Evolutionary conservation across 2,329 filamentous ascomycete genomes (phyloP).

Genomic region (Eutypa lata): DNA sequence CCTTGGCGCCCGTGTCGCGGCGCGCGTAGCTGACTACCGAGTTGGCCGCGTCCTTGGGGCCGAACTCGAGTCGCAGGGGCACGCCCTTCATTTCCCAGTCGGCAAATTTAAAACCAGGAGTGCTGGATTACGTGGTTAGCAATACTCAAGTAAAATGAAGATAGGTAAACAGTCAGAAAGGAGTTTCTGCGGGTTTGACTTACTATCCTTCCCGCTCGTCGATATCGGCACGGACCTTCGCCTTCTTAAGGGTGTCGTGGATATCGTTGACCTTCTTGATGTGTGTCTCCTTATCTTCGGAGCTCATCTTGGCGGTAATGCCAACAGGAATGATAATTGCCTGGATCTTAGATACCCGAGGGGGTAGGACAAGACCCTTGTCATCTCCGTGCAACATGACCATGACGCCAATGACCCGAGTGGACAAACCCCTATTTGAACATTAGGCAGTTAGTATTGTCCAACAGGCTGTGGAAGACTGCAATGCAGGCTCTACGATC

Average conservation of each 20-base stretch:
- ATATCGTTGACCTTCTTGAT: constrained; percentile 74
- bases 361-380: constrained; percentile 90
- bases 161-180: too few species aligned
- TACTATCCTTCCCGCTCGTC: constrained; percentile 83
- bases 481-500: not conserved
- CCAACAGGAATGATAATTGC: constrained; percentile 88
- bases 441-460: not conserved
- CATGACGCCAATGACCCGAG: constrained; percentile 97
- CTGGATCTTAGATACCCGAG: constrained; percentile 83
- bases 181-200: constrained; percentile 16
- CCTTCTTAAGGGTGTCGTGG: constrained; percentile 64
- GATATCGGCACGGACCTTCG: constrained; percentile 72
- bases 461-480: not conserved
- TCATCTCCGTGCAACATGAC: constrained; percentile 97
- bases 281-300: constrained; percentile 75
- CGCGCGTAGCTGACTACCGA: constrained; percentile 81
- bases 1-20: constrained; percentile 83
- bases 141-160: too few species aligned
- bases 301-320: constrained; percentile 80
- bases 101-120: constrained; percentile 97
- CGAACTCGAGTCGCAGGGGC: constrained; percentile 90
- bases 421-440: constrained; percentile 71
- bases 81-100: constrained; percentile 98
- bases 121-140: constrained; percentile 35
- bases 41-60: constrained; percentile 87